Percentiles rank a stretch among this genome's conserved stretches.
These are phyloP conservation scores for Effrenium voratum DNA, from an alignment of 73 alveolate species.

Conservation along the genomic window DNA sequence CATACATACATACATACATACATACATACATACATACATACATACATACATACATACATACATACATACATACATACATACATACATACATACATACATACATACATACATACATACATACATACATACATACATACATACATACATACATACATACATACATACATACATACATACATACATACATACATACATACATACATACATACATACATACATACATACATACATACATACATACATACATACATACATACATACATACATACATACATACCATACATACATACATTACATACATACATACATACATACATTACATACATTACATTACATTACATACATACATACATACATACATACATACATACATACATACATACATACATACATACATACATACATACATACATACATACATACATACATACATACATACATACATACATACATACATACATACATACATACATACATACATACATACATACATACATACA, in stretches of 20 bases:
- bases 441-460: too few species aligned
- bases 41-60: neutral
- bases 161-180: neutral
- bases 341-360: neutral
- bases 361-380: neutral
- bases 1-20: neutral
- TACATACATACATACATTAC: too few species aligned
- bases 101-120: neutral
- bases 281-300: neutral
- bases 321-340: too few species aligned
- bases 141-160: too few species aligned
- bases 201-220: neutral
- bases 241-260: too few species aligned
- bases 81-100: neutral
- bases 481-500: too few species aligned
- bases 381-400: too few species aligned
- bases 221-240: neutral
- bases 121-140: neutral
- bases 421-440: too few species aligned
- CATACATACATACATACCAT: neutral
- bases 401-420: too few species aligned
- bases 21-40: neutral
- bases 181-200: neutral
- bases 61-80: neutral
- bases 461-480: too few species aligned